Conservation (phyloP, 1,284 basidiomycete genomes). For the Hymenochaete sp. region DNA sequence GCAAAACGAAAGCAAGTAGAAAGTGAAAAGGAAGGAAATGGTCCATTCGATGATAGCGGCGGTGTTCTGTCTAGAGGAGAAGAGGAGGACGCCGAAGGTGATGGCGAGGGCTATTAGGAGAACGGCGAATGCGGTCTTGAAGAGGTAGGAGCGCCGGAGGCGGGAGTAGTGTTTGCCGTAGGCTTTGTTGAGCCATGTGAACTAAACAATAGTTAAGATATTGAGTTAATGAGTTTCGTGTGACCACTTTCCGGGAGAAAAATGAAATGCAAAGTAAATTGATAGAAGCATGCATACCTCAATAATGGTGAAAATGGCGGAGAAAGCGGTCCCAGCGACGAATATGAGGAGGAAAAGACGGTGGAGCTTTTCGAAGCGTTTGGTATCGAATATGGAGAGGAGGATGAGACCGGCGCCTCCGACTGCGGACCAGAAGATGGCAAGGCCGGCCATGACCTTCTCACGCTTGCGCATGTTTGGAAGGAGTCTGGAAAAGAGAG, state of each 20-base stretch:
- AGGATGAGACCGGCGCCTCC: conserved; percentile 40
- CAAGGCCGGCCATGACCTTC: conserved; percentile 41
- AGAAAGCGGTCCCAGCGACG: conserved; percentile 53
- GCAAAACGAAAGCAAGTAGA: conserved; percentile 60
- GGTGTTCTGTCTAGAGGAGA: conserved; percentile 39
- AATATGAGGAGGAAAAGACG: conserved; percentile 56
- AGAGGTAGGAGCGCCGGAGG: conserved; percentile 48
- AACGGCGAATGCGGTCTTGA: conserved; percentile 50
- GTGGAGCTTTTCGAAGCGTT: conserved; percentile 41
- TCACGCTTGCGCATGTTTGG: conserved; percentile 51
- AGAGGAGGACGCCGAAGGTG: conserved; percentile 49
- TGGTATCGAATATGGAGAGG: conserved; percentile 61
- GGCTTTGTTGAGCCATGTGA: conserved; percentile 54
- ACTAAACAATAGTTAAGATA: conserved; percentile 30
- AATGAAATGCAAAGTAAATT: too few species aligned
- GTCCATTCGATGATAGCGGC: conserved; percentile 62
- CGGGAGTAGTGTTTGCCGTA: conserved; percentile 34
- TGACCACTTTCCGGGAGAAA: background rate
- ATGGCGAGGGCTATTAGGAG: conserved; percentile 52
- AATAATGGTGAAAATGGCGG: conserved; percentile 61
- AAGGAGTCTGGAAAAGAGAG: conserved; percentile 35
- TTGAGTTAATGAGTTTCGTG: background rate
- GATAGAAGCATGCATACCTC: conserved; percentile 40
- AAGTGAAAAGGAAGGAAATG: conserved; percentile 62
- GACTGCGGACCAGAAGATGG: conserved; percentile 50